These are phyloP conservation scores for Anaeromyces robustus DNA, from an alignment of 192 early-diverging fungal genomes.

Conservation along the genomic window DNA sequence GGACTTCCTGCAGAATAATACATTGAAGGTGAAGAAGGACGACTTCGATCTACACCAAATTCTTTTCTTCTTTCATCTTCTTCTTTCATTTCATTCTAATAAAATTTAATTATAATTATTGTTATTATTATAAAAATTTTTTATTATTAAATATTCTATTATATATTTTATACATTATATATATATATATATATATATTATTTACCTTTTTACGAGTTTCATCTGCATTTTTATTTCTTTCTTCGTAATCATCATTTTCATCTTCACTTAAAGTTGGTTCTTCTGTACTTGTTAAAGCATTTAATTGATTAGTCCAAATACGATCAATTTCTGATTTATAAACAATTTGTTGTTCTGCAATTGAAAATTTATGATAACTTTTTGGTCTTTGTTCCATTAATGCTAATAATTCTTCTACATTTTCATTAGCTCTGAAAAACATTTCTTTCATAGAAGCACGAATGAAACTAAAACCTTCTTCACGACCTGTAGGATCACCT, in stretches of 20 bases:
- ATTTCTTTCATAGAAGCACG: conserved; percentile 95
- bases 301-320: conserved; percentile 83
- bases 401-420: conserved; percentile 65
- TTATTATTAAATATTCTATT: no score
- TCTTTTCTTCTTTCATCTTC: neutral
- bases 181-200: neutral
- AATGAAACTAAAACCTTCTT: conserved; percentile 96
- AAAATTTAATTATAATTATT: no score
- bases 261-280: conserved; percentile 30
- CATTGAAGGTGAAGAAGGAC: neutral
- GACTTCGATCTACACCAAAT: neutral
- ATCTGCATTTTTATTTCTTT: conserved; percentile 26
- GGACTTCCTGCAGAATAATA: neutral
- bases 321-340: conserved; percentile 84
- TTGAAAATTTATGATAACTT: conserved; percentile 66
- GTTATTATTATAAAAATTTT: no score
- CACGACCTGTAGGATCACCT: conserved; percentile 90
- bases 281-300: conserved; percentile 34
- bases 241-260: conserved; percentile 33
- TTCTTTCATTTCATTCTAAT: neutral
- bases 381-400: conserved; percentile 67
- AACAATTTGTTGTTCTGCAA: conserved; percentile 88
- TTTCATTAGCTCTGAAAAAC: conserved; percentile 74
- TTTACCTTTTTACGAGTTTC: neutral
- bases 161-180: neutral